phyloP scores from a whole-genome alignment of 352 stramenopile genomes.

The Thalassiosira mediterranea region DNA sequence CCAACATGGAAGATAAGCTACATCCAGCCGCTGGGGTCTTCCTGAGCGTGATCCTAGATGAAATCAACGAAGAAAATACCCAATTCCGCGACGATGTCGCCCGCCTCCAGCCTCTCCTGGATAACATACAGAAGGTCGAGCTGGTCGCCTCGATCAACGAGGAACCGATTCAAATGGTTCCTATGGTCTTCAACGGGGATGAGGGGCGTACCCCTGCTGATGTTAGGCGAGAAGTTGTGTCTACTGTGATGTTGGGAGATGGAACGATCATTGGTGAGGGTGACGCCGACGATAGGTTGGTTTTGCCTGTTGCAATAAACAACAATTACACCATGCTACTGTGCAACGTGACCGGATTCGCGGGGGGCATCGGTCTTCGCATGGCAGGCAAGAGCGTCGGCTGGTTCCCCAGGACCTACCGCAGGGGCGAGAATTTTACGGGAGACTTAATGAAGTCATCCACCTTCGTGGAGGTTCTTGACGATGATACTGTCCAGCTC shows the following conservation, averaged over 20 bases:
- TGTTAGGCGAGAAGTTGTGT: not conserved
- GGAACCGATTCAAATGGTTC: not conserved
- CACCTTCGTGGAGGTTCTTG: not conserved
- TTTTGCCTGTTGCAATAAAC: not conserved
- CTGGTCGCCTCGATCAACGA: not conserved
- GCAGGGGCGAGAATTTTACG: too few species aligned
- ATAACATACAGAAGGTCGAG: constrained; percentile 12
- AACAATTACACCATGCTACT: not conserved
- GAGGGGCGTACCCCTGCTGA: constrained; percentile 1
- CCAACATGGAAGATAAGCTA: not conserved
- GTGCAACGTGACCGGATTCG: not conserved
- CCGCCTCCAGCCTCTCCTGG: constrained; percentile 10
- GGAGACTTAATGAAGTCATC: not conserved
- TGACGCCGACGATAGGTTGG: not conserved
- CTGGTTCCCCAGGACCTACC: constrained; percentile 2
- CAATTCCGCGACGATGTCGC: not conserved
- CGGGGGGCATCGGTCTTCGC: not conserved
- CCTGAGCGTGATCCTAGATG: constrained; percentile 5
- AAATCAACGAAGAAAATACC: constrained; percentile 6
- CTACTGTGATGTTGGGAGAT: not conserved
- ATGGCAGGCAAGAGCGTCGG: constrained; percentile 3
- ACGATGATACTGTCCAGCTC: constrained; percentile 12
- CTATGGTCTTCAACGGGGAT: not conserved
- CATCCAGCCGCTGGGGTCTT: constrained; percentile 17
- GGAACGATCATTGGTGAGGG: not conserved